Percentiles rank a stretch among this genome's conserved stretches.
phyloP scores from a whole-genome alignment of 2,329 filamentous ascomycete genomes.

The Plenodomus tracheiphilus region DNA sequence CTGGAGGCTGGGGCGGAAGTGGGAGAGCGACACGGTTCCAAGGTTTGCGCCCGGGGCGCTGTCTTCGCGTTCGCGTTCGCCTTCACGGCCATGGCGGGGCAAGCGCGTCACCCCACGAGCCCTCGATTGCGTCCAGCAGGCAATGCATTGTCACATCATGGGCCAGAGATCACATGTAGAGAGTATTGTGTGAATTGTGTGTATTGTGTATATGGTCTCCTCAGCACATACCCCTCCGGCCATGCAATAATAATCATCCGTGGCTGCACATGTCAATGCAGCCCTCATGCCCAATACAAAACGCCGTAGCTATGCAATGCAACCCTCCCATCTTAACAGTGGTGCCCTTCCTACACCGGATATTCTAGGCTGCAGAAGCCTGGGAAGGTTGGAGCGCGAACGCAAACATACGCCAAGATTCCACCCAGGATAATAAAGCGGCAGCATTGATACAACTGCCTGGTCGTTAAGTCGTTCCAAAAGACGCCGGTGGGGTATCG shows the following conservation, averaged over 20 bases:
- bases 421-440: slow-evolving; percentile 6
- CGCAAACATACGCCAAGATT: slow-evolving; percentile 5
- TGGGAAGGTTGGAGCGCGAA: neutral
- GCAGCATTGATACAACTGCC: slow-evolving; percentile 3
- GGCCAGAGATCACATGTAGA: too few relatives aligned
- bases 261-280: slow-evolving; percentile 9
- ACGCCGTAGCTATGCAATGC: slow-evolving; percentile 34
- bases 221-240: neutral
- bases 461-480: slow-evolving; percentile 18
- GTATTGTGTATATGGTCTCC: too few relatives aligned
- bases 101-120: neutral
- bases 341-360: slow-evolving; percentile 16
- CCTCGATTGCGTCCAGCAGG: neutral
- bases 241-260: slow-evolving; percentile 5
- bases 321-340: slow-evolving; percentile 3
- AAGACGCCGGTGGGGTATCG: slow-evolving; percentile 36
- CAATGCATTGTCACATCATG: neutral
- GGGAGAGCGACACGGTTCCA: too few relatives aligned
- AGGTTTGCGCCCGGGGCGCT: too few relatives aligned
- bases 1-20: too few relatives aligned
- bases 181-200: too few relatives aligned
- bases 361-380: neutral
- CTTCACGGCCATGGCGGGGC: slow-evolving; percentile 5
- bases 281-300: slow-evolving; percentile 4
- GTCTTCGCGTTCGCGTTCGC: slow-evolving; percentile 1